Evolutionary conservation across 108 stramenopile species (phyloP).

Genomic region (Fragilaria crotonensis): DNA sequence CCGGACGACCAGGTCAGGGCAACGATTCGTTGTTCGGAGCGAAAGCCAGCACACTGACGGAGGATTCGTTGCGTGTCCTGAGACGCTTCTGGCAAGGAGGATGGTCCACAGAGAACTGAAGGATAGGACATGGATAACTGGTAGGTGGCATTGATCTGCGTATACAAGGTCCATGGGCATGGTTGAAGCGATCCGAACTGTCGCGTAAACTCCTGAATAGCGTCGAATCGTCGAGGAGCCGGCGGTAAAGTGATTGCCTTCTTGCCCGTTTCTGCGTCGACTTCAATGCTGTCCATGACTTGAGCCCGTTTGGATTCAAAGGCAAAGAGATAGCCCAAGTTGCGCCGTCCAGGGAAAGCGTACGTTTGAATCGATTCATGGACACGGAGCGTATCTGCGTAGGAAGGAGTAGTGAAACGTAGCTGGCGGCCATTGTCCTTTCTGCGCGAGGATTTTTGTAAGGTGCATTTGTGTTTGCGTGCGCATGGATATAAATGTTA

Average conservation of each 20-base stretch:
- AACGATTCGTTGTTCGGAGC: constrained; percentile 83
- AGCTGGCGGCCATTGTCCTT: constrained; percentile 70
- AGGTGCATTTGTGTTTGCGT: no score
- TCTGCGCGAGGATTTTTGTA: no score
- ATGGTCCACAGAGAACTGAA: constrained; percentile 80
- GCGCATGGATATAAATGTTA: no score
- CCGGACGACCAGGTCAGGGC: constrained; percentile 83
- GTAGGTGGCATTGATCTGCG: constrained; percentile 58
- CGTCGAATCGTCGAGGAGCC: constrained; percentile 55
- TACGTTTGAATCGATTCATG: constrained; percentile 73
- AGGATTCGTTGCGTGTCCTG: constrained; percentile 43
- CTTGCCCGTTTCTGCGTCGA: constrained; percentile 25
- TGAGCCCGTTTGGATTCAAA: constrained; percentile 75
- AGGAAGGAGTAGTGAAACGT: constrained; percentile 62
- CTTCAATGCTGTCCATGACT: constrained; percentile 46
- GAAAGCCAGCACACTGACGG: constrained; percentile 74
- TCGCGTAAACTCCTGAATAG: constrained; percentile 56
- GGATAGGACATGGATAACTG: constrained; percentile 86
- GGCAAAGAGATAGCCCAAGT: constrained; percentile 84
- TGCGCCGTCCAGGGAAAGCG: constrained; percentile 82
- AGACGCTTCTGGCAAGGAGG: constrained; percentile 41
- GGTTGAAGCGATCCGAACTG: constrained; percentile 25
- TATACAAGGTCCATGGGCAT: constrained; percentile 50
- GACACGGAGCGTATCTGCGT: constrained; percentile 63
- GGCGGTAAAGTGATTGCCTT: constrained; percentile 40